These are phyloP conservation scores for Oryza meridionalis DNA, from an alignment of 176 grass and related monocot species.

Conservation along the genomic window DNA sequence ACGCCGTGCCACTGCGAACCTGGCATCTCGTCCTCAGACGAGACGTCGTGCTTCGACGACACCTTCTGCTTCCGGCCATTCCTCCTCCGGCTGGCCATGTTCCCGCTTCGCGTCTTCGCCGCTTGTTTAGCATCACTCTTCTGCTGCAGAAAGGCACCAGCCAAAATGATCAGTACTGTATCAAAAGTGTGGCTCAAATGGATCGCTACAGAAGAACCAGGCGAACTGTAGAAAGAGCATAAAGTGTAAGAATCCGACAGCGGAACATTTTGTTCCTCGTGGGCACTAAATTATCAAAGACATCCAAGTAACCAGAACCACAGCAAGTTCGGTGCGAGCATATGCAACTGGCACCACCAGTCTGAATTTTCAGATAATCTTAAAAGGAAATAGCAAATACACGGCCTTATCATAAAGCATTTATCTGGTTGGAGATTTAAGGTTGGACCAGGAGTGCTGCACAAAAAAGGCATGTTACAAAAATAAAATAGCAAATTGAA, in stretches of 20 bases:
- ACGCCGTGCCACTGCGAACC: constrained; percentile 17
- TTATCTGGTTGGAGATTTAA: constrained; percentile 32
- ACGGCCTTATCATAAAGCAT: constrained; percentile 21
- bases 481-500: background rate
- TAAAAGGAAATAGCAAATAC: constrained; percentile 36
- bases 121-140: constrained; percentile 19
- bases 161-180: background rate
- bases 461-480: background rate
- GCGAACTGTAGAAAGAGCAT: background rate
- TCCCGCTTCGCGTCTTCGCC: constrained; percentile 20
- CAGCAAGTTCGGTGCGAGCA: constrained; percentile 8
- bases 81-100: constrained; percentile 40
- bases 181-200: background rate
- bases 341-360: constrained; percentile 17
- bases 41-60: constrained; percentile 52
- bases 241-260: background rate
- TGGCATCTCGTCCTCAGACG: constrained; percentile 35
- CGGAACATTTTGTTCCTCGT: background rate
- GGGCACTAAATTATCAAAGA: background rate
- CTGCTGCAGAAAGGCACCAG: constrained; percentile 40
- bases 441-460: background rate
- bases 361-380: constrained; percentile 22
- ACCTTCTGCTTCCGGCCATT: constrained; percentile 52
- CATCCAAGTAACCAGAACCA: background rate
- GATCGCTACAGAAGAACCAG: background rate